Evolutionary conservation across 2,329 filamentous ascomycete genomes (phyloP).

Genomic region (Chaetomium olivaceum): DNA sequence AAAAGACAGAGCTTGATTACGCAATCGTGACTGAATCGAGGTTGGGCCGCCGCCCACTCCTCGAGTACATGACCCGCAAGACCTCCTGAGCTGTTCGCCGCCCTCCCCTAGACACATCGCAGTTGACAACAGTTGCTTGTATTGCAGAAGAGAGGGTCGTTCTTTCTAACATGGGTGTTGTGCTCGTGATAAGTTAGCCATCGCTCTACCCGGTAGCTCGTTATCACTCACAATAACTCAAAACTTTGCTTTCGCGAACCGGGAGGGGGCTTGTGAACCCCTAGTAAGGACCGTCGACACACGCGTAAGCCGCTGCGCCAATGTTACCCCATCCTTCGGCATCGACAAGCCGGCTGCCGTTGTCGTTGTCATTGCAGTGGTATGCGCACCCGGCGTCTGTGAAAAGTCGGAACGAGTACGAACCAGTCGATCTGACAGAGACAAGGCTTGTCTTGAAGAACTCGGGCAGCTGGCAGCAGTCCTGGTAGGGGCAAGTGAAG

Average conservation of each 20-base stretch:
- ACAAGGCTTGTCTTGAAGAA: neutral
- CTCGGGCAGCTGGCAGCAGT: neutral
- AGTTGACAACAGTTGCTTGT: neutral
- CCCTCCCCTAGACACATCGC: neutral
- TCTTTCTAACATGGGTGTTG: neutral
- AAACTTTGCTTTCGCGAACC: neutral
- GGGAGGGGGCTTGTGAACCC: neutral
- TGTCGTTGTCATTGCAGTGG: neutral
- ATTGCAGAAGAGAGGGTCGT: neutral
- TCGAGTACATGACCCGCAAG: neutral
- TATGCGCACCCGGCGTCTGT: neutral
- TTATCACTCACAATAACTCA: neutral
- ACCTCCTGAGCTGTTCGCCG: neutral
- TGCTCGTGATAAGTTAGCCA: neutral
- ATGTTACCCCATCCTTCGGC: neutral
- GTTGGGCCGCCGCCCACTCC: neutral
- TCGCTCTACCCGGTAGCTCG: neutral
- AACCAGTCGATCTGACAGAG: neutral
- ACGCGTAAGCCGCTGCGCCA: neutral
- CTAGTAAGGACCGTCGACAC: neutral
- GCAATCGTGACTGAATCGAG: neutral
- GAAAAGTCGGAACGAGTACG: neutral
- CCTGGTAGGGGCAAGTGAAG: neutral
- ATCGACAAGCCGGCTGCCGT: neutral
- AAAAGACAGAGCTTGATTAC: neutral